Percentiles rank a stretch among this genome's conserved stretches.
These are phyloP conservation scores for Aurinia saxatilis DNA, from an alignment of 345 rosid genomes.

Conservation along the genomic window DNA sequence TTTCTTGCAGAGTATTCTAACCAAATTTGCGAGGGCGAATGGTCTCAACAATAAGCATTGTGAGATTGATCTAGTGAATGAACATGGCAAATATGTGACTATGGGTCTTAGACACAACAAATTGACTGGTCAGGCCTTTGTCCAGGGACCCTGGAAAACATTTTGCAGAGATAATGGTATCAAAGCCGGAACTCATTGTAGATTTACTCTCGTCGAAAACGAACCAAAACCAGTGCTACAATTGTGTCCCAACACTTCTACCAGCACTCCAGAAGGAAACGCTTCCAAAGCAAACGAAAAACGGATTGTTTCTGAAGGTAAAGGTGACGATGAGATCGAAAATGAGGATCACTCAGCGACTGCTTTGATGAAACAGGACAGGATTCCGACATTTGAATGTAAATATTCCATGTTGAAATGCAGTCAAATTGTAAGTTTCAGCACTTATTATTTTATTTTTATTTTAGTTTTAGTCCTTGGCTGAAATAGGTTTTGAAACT, in stretches of 20 bases:
- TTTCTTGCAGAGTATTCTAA: conserved; percentile 7
- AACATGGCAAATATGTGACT: conserved; percentile 11
- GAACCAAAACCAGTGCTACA: conserved; percentile 16
- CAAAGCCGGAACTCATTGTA: background rate
- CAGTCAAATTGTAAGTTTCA: conserved; percentile 20
- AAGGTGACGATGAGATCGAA: conserved; percentile 5
- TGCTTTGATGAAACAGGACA: background rate
- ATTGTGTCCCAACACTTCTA: background rate
- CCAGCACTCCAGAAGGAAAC: background rate
- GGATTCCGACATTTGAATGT: background rate
- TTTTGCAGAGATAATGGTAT: conserved; percentile 12
- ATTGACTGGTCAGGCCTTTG: conserved; percentile 1
- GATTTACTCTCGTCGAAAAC: conserved; percentile 4
- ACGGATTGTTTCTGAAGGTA: background rate
- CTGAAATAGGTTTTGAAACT: conserved; percentile 2
- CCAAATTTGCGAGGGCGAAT: conserved; percentile 7
- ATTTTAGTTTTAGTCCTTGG: background rate
- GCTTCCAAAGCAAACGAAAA: conserved; percentile 1
- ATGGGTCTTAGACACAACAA: conserved; percentile 14
- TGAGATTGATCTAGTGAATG: conserved; percentile 5
- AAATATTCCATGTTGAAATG: background rate
- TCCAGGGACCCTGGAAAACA: conserved; percentile 11
- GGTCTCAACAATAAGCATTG: conserved; percentile 6
- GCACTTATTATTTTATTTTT: background rate
- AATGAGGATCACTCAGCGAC: background rate